Evolutionary conservation across 352 stramenopile species (phyloP), one percentile per base, ranked within the genome.

Genomic region (Phytophthora macrochlamydospora): DNA sequence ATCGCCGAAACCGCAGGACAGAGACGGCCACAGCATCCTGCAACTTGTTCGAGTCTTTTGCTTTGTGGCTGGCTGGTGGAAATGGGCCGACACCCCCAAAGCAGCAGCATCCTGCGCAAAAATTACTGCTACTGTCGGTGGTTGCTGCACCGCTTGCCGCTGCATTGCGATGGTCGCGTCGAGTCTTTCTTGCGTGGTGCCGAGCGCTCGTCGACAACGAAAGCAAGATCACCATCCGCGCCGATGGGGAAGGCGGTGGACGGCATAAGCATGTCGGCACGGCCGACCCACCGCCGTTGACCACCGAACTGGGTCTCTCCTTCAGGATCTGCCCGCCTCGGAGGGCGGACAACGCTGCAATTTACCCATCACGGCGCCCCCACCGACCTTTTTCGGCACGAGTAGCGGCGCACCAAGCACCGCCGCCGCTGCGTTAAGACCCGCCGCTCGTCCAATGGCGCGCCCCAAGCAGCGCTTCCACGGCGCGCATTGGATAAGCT

Each of bases 301-400:
- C 43, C 43, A 49, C 18, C 43, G 29, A 49, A 29, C 6, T 6
- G 6, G 35, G 35, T 40, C 6, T 11, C 35, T 49, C 43, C 12
- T 24, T 12, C 24, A 29, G 43, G 43, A 49, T 49, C 3, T 24
- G 43, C 12, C 8, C 12, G 7, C 6, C 43, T 2, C 43, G 18
- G 29, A 49, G 43, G 43, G 43, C 43, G 43, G 43, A 49, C 43
- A 49, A 49, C 43, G 13, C 13, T 49, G 43, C 43, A n/a, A 49
- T 3, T 49, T 49, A 49, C 43, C 43, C 43, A 49, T 49, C 43
- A 49, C 43, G 43, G 1, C 35, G 9, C 35, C 35, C 35, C 35
- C 6, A 40, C 6, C 35, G 6, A 11, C 6, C 35, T 11, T 40
- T 40, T 40, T 40, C 35, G 35, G 35, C 43, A n/a, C 43, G 43